Evolutionary conservation across 2,329 filamentous ascomycete species (phyloP), one percentile per base, ranked within the genome.

Genomic region (Fusarium algeriense): DNA sequence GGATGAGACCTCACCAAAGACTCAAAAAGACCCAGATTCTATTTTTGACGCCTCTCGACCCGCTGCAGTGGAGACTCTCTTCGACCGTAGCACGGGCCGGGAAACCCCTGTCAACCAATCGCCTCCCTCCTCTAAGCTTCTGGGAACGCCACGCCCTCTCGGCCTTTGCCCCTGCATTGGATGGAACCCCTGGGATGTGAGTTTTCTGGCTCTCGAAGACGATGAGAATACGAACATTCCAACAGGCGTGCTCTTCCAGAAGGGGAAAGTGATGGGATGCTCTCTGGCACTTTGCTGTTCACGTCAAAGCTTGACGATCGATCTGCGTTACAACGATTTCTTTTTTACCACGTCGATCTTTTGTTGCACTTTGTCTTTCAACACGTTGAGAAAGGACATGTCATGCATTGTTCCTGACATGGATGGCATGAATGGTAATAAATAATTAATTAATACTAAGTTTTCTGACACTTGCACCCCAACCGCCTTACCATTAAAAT

Each of bases 41-140:
- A 75, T 75, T 75, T 75, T 75, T 75, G 73, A 75, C 57, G 68
- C 62, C 72, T 57, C 40, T 32, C 30, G 64, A 73, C 64, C 70
- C 70, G 67, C 66, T 57, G 4, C 7, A 46, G 70, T 71, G 70
- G 70, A 32, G 54, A 58, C 56, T 30, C 48, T 55, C 58, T 54
- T 44, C 57, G 63, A 63, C 49, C 38, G 26, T 63, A 62, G 52
- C 48, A 56, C 64, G 64, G 46, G 23, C 54, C 55, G 70, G 53
- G 44, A 70, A 40, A 35, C 57, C 45, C 20, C 55, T 56, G 59
- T 23, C 37, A 37, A 26, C 70, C 70, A 71, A 67, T 73, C 59
- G 60, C 48, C 26, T 30, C 53, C 41, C 55, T 53, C 57, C 55
- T 44, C 41, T 30, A 43, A 49, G 40, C 57, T 44, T 50, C 38